Evolutionary conservation across 164 flowering plant genomes (phyloP), one percentile per base, ranked within the genome.

Genomic region (Pachysandra terminalis): DNA sequence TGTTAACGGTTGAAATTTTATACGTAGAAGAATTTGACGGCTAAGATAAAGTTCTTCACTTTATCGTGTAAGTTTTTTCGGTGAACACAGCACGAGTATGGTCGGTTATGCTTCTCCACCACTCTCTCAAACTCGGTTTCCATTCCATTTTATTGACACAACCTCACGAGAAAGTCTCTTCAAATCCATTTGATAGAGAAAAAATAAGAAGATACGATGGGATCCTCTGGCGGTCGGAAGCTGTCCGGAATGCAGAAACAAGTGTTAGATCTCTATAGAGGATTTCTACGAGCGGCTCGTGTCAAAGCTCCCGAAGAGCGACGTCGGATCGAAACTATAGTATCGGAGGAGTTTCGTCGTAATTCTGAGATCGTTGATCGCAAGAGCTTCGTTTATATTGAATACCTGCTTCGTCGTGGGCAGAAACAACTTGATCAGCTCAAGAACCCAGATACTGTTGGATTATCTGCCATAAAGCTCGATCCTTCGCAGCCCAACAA

Each of bases 221-320:
- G 77, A 32, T 32, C 37, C 37, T 32, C 37, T 7, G 7, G 37
- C 37, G 7, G 37, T 32, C 37, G 65, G 68, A 86, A 69, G 80
- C 86, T 86, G 19, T 88, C 96, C 16, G 96, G 96, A 26, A 73
- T 88, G 83, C 92, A 90, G 77, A 87, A 81, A 76, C 90, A 88
- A 74, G 90, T 83, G 35, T 81, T 90, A 25, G 66, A 80, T 59
- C 78, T 90, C 12, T 90, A 88, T 73, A 81, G 94, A 70, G 88
- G 82, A 45, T 90, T 88, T 69, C 35, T 90, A 12, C 77, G 94
- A 71, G 89, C 85, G 24, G 92, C 90, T 64, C 89, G 96, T 12
- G 58, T 78, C 16, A 90, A 90, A 71, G 65, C 84, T 0, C 71
- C 78, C 1, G 85, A 90, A 69, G 89, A 90, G 40, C 83, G 90